Percentiles rank a stretch among this genome's conserved stretches.
Conservation (phyloP, 768 basidiomycete species). For the Pleurotus giganteus region DNA sequence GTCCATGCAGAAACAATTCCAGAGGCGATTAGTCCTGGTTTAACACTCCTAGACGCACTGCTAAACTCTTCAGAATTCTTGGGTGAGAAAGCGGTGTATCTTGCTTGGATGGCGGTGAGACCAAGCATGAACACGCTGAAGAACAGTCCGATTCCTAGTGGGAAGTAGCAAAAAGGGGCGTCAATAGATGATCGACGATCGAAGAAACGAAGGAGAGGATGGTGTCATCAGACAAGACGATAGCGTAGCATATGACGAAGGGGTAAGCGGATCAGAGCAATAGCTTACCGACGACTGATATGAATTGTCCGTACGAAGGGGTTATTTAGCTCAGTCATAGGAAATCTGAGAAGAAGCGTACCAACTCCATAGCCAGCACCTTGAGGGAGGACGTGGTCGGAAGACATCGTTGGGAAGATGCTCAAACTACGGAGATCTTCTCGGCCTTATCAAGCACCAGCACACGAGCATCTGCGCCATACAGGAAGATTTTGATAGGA, state of each 20-base stretch:
- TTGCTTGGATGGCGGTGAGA: slow-evolving; percentile 76
- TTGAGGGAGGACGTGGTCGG: slow-evolving; percentile 59
- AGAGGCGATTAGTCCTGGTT: slow-evolving; percentile 88
- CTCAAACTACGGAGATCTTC: not conserved
- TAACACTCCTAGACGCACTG: slow-evolving; percentile 78
- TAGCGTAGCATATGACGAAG: not conserved
- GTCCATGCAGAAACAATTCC: slow-evolving; percentile 95
- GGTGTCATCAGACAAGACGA: not conserved
- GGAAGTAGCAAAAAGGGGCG: not conserved
- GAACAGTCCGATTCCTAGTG: slow-evolving; percentile 79
- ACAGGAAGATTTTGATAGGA: no score
- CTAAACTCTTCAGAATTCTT: slow-evolving; percentile 82
- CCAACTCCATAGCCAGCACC: slow-evolving; percentile 74
- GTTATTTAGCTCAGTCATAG: not conserved
- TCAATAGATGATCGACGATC: not conserved
- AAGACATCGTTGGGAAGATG: slow-evolving; percentile 4
- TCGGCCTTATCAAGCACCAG: no score
- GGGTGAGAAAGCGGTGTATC: slow-evolving; percentile 82
- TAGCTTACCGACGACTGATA: slow-evolving; percentile 13
- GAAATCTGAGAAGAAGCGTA: slow-evolving; percentile 8
- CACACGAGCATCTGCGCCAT: no score
- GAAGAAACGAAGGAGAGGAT: not conserved
- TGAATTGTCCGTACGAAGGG: not conserved
- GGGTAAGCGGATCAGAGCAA: not conserved
- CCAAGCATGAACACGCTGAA: slow-evolving; percentile 81